Conservation (phyloP, 2,329 filamentous ascomycete genomes). For the Penicillium sp. region DNA sequence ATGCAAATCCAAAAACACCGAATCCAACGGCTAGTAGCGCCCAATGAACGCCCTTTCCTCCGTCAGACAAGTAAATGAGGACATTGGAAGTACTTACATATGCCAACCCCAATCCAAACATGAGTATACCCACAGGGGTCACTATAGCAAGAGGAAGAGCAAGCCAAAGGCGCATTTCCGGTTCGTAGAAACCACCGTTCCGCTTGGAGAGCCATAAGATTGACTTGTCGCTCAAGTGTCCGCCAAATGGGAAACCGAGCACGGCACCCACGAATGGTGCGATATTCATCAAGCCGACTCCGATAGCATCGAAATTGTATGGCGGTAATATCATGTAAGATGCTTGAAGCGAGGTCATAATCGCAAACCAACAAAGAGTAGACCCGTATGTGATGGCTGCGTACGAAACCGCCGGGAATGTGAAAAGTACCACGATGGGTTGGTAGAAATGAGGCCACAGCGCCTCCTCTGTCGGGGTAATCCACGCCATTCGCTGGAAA, state of each 20-base stretch:
- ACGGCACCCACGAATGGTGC: constrained; percentile 44
- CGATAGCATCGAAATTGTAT: constrained; percentile 42
- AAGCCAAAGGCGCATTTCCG: constrained; percentile 47
- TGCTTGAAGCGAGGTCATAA: constrained; percentile 42
- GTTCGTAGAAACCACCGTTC: constrained; percentile 47
- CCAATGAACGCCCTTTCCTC: constrained; percentile 28
- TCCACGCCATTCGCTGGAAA: constrained; percentile 44
- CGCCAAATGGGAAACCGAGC: constrained; percentile 38
- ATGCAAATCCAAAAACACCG: constrained; percentile 19
- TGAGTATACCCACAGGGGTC: constrained; percentile 37
- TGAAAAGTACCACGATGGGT: constrained; percentile 31
- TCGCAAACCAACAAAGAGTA: constrained; percentile 40
- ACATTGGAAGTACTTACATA: constrained; percentile 15
- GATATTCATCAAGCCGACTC: constrained; percentile 44
- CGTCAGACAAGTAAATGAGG: not conserved
- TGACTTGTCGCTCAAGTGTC: constrained; percentile 40
- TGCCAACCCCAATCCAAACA: constrained; percentile 41
- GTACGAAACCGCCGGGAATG: constrained; percentile 54
- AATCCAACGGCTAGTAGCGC: constrained; percentile 30
- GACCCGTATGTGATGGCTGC: constrained; percentile 43
- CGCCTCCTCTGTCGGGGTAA: constrained; percentile 21
- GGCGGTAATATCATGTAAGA: constrained; percentile 40
- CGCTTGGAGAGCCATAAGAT: constrained; percentile 41
- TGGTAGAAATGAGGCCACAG: constrained; percentile 28
- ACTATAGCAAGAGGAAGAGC: constrained; percentile 30